These are phyloP conservation scores for Dichomitus squalens DNA, from an alignment of 1,284 basidiomycete species.

Conservation along the genomic window DNA sequence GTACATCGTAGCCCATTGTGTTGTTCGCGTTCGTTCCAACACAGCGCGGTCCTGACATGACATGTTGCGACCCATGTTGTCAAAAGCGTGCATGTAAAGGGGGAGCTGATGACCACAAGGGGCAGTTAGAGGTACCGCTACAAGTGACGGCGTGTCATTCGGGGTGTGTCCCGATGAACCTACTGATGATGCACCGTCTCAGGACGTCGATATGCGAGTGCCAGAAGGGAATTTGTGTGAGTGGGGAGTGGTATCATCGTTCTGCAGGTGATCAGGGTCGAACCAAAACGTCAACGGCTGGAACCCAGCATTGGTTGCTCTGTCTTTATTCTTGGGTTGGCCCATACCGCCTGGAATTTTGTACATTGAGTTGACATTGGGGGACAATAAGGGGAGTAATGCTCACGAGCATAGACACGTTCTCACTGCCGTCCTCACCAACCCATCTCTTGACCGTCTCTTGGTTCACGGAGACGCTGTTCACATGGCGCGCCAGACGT, in stretches of 20 bases:
- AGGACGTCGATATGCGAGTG: not conserved
- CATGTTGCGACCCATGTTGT: no score
- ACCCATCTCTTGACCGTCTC: slow-evolving; percentile 49
- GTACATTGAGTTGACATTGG: not conserved
- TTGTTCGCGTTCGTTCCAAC: no score
- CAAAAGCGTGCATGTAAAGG: no score
- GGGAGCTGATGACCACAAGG: no score
- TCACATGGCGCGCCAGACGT: slow-evolving; percentile 63
- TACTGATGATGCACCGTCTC: not conserved
- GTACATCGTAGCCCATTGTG: no score
- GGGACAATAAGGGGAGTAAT: not conserved
- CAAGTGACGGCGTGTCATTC: no score
- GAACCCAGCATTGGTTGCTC: slow-evolving; percentile 6
- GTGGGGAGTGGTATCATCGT: not conserved
- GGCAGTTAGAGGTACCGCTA: no score
- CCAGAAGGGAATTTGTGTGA: not conserved
- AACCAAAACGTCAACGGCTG: not conserved
- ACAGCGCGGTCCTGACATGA: no score
- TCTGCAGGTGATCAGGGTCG: not conserved
- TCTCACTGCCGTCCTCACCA: slow-evolving; percentile 63
- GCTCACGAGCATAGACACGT: slow-evolving; percentile 58
- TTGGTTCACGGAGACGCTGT: slow-evolving; percentile 68
- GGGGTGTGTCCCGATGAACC: no score
- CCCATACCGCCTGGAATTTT: slow-evolving; percentile 26
- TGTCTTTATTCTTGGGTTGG: slow-evolving; percentile 18